Conservation (phyloP, 2,329 filamentous ascomycete genomes). For the Paraphaeosphaeria minitans region DNA sequence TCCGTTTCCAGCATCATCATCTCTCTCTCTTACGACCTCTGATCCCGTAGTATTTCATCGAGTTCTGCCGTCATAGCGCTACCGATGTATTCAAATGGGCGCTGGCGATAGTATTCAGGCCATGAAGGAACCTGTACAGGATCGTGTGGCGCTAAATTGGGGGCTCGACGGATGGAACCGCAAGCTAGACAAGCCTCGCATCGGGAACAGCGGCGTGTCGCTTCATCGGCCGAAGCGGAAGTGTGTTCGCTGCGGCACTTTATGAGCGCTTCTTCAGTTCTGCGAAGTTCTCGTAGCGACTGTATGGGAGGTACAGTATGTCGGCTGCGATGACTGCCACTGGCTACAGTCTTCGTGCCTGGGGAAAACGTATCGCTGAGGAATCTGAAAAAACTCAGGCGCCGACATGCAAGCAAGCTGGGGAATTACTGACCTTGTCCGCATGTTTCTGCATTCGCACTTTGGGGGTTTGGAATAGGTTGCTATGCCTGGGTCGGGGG, state of each 20-base stretch:
- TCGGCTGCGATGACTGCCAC: not conserved
- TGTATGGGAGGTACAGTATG: not conserved
- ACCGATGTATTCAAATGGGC: not conserved
- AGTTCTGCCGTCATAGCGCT: not conserved
- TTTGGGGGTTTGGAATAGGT: too few relatives aligned
- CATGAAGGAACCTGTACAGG: too few relatives aligned
- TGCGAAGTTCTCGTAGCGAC: not conserved
- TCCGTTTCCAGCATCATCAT: too few relatives aligned
- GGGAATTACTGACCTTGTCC: not conserved
- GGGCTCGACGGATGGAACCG: not conserved
- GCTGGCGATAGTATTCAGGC: not conserved
- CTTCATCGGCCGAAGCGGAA: not conserved
- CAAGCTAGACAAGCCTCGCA: not conserved
- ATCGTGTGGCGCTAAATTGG: too few relatives aligned
- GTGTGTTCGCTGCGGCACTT: not conserved
- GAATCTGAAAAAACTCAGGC: not conserved
- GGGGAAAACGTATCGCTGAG: not conserved
- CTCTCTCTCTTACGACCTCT: too few relatives aligned
- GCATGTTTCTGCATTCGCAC: not conserved
- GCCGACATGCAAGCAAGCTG: not conserved
- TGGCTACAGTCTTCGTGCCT: not conserved
- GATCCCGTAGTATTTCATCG: not conserved
- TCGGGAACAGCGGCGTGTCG: not conserved
- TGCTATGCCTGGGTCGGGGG: too few relatives aligned
- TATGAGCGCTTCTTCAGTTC: not conserved